A percentile compares a stretch with the other conserved stretches of the same genome.
Conservation (phyloP, 1,139 yeast species). For the Sugiyamaella novakii region DNA sequence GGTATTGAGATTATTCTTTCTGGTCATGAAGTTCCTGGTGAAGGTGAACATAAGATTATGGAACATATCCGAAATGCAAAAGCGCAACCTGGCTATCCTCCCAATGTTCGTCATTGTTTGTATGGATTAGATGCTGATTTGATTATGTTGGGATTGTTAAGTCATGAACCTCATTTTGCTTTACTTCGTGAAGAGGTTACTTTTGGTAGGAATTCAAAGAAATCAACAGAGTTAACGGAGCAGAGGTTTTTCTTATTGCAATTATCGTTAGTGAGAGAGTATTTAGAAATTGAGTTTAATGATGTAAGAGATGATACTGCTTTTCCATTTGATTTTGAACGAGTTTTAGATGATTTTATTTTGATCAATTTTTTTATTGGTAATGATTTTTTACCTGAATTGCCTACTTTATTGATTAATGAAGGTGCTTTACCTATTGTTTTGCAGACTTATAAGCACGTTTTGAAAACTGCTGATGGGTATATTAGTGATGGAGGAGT, state of each 20-base stretch:
- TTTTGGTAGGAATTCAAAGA: conserved; percentile 64
- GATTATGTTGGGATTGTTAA: conserved; percentile 91
- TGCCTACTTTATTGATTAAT: conserved; percentile 90
- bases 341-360: conserved; percentile 88
- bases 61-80: conserved; percentile 84
- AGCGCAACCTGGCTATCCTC: conserved; percentile 80
- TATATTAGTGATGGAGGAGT: conserved; percentile 82
- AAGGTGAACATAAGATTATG: conserved; percentile 99
- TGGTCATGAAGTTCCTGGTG: conserved; percentile 98
- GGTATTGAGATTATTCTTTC: conserved; percentile 79
- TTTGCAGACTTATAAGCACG: conserved; percentile 81
- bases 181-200: conserved; percentile 92
- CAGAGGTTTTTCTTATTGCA: conserved; percentile 85
- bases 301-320: conserved; percentile 61
- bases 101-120: conserved; percentile 89
- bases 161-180: conserved; percentile 96
- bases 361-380: conserved; percentile 93
- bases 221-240: conserved; percentile 60
- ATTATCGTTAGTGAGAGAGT: conserved; percentile 84
- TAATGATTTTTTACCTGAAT: conserved; percentile 96
- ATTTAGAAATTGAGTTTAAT: conserved; percentile 79
- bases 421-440: conserved; percentile 95
- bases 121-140: conserved; percentile 98
- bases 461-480: conserved; percentile 74
- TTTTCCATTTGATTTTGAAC: conserved; percentile 83